Evolutionary conservation across 345 rosid genomes (phyloP), one percentile per base, ranked within the genome.

Genomic region (Salix purpurea): DNA sequence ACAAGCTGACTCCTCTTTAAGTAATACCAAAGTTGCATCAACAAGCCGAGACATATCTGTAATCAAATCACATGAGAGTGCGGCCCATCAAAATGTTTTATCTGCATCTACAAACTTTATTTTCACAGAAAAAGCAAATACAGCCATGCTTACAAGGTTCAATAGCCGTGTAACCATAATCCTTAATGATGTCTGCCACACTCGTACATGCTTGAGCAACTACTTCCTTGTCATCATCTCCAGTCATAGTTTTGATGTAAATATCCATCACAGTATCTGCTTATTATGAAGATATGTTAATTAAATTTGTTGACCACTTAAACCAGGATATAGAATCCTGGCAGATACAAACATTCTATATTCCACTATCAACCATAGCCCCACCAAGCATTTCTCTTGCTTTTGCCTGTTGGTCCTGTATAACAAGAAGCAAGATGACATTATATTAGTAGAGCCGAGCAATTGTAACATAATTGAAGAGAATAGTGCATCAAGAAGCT

Each of bases 151-250:
- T 84, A 96, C 99, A 96, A 79, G 92, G 91, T 84, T 96, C 97
- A 78, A 96, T 65, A 67, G 89, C 93, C 73, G 80, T 19, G 21
- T 82, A 94, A 60, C 99, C 94, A 88, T 86, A 94, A 76, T 94
- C 99, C 81, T 92, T 91, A 79, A 88, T 78, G 70, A 94, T 94
- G 76, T 94, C 98, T 61, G 91, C 97, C 75, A 89, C 72, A 77
- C 92, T 90, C 85, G 86, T 88, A 86, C 98, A 96, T 84, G 94
- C 96, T 84, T 94, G 91, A 75, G 98, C 97, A 76, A 96, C 99
- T 62, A 94, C 98, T 86, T 92, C 98, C 88, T 91, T 96, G 88
- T 96, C 98, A 58, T 91, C 97, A 89, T 94, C 99, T 23, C 91
- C 94, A 50, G 87, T 85, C 96, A 96, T 94, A 67, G 90, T 82